Base-by-base conservation (phyloP, 108 stramenopile species). In the Nitzschia sp. region DNA sequence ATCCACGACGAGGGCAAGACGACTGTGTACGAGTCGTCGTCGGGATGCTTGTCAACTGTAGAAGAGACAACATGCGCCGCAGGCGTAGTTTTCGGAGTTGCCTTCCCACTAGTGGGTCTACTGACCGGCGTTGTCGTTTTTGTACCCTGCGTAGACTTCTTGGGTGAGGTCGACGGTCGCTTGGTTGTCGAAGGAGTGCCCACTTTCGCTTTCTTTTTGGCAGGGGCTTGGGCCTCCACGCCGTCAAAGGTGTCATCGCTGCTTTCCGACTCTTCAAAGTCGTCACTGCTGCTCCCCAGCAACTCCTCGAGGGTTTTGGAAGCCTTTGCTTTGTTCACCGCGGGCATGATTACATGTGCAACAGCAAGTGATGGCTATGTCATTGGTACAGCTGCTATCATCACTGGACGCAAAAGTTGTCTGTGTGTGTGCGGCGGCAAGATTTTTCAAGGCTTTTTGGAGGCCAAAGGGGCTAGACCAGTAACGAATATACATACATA, bases 11-110 rank as follows among this genome's bases (percentile, higher is more conserved):
- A 24, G 25, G 78, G 78, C 17, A 79, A 35, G 25, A 79, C 28
- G 34, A 80, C 65, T 38, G 74, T 70, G 32, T 75, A 67, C 2
- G 71, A 78, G 60, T 78, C 76, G 23, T 57, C 32, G n/a, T 34
- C 42, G 3, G 8, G 9, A 11, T 11, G 46, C 27, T 38, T 47
- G 19, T 60, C 46, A 57, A 27, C 17, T 46, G 48, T 47, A 45
- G 15, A 2, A 9, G 36, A 29, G 26, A 56, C 28, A 35, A 18
- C 24, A 29, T 58, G 4, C 27, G 57, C 57, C 11, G 49, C 49
- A 51, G 21, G 4, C 15, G 38, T 11, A 42, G 11, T 42, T 42
- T 42, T 42, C 38, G 38, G n/a, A n/a, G n/a, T n/a, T n/a, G n/a
- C n/a, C n/a, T n/a, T n/a, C n/a, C n/a, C n/a, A n/a, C n/a, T n/a